A percentile compares a stretch with the other conserved stretches of the same genome.
phyloP scores from a whole-genome alignment of 2,329 filamentous ascomycete genomes.

The Talaromyces atroroseus region DNA sequence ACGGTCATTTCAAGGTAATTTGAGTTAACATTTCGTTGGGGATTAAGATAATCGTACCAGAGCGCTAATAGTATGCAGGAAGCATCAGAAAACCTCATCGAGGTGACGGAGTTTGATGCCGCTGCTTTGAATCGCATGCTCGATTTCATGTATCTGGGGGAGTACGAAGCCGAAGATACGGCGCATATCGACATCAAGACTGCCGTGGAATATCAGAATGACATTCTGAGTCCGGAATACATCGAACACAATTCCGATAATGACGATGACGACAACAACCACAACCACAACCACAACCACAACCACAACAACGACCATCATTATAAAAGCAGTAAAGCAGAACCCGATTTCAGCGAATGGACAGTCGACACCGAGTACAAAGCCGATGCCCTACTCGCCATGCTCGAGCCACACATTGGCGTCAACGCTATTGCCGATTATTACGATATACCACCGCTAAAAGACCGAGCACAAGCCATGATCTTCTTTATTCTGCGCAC shows the following conservation, averaged over 20 bases:
- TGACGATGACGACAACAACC: background rate
- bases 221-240: background rate
- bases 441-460: conserved; percentile 11
- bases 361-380: background rate
- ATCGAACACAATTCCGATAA: no score
- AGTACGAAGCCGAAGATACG: background rate
- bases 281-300: background rate
- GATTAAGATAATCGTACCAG: background rate
- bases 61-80: conserved; percentile 10
- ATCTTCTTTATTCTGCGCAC: background rate
- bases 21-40: background rate
- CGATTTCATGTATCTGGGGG: conserved; percentile 1
- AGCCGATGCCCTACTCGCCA: background rate
- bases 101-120: conserved; percentile 9
- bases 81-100: conserved; percentile 4
- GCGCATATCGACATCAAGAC: background rate
- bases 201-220: background rate
- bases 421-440: conserved; percentile 16
- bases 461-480: conserved; percentile 4
- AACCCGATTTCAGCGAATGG: background rate
- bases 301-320: background rate
- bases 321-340: background rate
- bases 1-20: conserved; percentile 4
- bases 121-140: conserved; percentile 1
- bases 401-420: background rate